These are phyloP conservation scores for Pseudevernia furfuracea DNA, from an alignment of 495 filamentous ascomycete genomes.

Conservation along the genomic window DNA sequence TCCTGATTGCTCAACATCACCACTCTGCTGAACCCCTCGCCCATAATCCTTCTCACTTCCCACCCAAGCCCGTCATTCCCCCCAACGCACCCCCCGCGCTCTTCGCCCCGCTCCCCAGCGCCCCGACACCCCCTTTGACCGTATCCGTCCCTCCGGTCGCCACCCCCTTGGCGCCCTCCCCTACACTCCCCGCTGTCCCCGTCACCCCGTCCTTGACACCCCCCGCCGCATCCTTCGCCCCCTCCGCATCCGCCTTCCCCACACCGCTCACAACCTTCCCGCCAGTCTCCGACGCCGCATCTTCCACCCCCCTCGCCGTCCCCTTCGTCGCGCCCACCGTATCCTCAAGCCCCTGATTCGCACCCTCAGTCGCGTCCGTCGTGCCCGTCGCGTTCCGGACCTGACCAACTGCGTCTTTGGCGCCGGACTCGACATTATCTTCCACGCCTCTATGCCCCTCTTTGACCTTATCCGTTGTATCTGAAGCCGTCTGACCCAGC, in stretches of 20 bases:
- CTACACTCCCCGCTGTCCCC: conserved; percentile 1
- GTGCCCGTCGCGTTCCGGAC: conserved; percentile 16
- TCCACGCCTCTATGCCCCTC: conserved; percentile 16
- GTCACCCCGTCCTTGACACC: conserved; percentile 8
- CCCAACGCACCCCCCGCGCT: conserved; percentile 13
- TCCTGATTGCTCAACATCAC: background rate
- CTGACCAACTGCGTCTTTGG: conserved; percentile 13
- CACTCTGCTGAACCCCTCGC: too few relatives aligned
- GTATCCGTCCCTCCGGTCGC: conserved; percentile 12
- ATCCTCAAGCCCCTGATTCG: conserved; percentile 12
- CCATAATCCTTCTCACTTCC: conserved; percentile 7
- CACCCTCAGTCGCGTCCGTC: conserved; percentile 18
- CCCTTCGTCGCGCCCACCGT: conserved; percentile 21
- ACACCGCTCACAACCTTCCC: conserved; percentile 9
- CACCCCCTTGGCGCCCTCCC: conserved; percentile 14
- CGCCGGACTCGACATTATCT: conserved; percentile 17
- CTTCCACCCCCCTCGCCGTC: conserved; percentile 5
- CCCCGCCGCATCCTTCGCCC: conserved; percentile 7
- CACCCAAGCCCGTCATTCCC: conserved; percentile 14
- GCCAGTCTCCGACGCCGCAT: conserved; percentile 1
- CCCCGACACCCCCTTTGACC: conserved; percentile 15
- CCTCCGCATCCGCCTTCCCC: conserved; percentile 9
- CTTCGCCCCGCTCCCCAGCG: conserved; percentile 16
- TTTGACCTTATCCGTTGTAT: conserved; percentile 19
- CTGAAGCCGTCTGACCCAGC: conserved; percentile 12